A percentile compares a stretch with the other conserved stretches of the same genome.
phyloP scores from a whole-genome alignment of 192 early-diverging fungal species.

The Backusella westeae region DNA sequence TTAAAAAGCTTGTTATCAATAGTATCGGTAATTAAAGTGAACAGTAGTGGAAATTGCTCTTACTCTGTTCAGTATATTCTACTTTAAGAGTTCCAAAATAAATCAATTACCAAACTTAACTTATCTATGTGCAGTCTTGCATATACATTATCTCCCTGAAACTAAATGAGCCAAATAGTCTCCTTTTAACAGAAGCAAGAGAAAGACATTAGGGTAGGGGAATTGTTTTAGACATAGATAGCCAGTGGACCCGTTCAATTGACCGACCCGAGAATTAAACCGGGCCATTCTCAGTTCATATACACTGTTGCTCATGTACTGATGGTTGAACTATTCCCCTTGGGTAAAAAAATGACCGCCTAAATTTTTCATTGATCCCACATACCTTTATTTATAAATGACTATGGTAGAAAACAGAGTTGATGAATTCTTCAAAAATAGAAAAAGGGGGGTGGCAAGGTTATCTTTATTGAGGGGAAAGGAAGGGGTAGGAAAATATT shows the following conservation, averaged over 20 bases:
- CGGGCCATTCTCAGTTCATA: background rate
- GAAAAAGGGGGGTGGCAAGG: background rate
- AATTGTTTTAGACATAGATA: constrained; percentile 6
- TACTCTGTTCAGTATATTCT: constrained; percentile 6
- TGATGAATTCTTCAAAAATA: background rate
- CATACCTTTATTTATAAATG: background rate
- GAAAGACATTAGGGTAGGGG: background rate
- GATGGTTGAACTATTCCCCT: constrained; percentile 13
- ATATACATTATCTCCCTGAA: constrained; percentile 5
- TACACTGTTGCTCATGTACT: background rate
- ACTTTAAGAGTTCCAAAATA: constrained; percentile 1
- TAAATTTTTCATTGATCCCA: background rate
- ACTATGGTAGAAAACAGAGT: background rate
- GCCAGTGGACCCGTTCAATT: background rate
- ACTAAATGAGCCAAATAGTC: constrained; percentile 1
- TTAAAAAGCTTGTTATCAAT: constrained; percentile 10
- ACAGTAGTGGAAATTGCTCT: background rate
- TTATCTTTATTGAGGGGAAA: background rate
- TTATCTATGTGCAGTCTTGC: constrained; percentile 13
- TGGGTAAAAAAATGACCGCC: constrained; percentile 12
- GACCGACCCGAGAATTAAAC: constrained; percentile 6
- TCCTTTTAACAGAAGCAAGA: constrained; percentile 2
- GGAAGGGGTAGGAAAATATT: background rate
- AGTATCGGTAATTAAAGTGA: background rate
- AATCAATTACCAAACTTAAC: background rate